Evolutionary conservation across 73 alveolate genomes (phyloP).

Genomic region (Uronychia setigera): DNA sequence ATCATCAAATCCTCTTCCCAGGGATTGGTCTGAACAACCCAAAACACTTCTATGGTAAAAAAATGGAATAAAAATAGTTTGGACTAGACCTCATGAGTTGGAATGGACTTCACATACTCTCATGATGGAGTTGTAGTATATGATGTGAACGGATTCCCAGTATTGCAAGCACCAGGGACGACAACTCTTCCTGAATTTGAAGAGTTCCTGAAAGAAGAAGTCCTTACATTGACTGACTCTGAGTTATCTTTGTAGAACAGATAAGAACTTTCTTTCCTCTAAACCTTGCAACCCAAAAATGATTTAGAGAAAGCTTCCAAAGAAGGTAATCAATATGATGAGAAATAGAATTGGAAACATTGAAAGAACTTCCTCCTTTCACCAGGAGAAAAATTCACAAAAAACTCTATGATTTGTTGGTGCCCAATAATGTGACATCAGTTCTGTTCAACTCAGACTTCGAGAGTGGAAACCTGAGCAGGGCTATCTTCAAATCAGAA

Average conservation of each 20-base stretch:
- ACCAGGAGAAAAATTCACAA: not conserved
- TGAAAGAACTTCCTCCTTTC: not conserved
- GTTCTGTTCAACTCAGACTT: slow-evolving; percentile 96
- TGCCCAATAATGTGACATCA: slow-evolving; percentile 78
- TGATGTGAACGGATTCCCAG: not conserved
- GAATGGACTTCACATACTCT: not conserved
- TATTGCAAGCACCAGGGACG: not conserved
- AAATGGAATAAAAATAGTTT: not conserved
- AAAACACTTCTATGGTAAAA: not conserved
- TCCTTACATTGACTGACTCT: not conserved
- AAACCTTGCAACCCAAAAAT: not conserved
- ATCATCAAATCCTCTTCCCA: not conserved
- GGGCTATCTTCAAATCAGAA: slow-evolving; percentile 81
- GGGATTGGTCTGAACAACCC: not conserved
- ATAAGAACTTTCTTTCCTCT: not conserved
- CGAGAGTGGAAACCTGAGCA: slow-evolving; percentile 98
- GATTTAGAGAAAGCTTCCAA: not conserved
- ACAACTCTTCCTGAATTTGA: not conserved
- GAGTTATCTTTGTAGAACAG: not conserved
- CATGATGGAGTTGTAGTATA: not conserved
- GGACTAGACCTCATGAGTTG: not conserved
- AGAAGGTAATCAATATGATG: not conserved
- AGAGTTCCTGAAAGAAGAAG: not conserved
- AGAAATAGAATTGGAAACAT: not conserved
- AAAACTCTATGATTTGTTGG: not conserved